Conservation (phyloP, 495 filamentous ascomycete genomes). For the Mytilinidion resinicola region DNA sequence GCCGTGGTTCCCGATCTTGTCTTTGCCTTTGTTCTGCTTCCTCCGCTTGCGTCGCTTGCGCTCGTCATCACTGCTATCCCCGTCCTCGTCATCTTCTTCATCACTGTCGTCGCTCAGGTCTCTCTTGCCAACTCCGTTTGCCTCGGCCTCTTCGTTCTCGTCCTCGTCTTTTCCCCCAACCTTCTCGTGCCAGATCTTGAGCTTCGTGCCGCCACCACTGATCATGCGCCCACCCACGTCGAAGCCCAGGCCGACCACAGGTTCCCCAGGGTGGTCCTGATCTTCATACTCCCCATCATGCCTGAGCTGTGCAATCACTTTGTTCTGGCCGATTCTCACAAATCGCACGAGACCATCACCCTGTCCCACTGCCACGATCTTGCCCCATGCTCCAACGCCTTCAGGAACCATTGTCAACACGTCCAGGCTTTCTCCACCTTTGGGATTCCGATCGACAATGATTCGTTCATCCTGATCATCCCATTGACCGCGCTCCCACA, state of each 20-base stretch:
- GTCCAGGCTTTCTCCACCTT: constrained; percentile 65
- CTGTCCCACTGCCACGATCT: constrained; percentile 66
- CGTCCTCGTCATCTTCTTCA: constrained; percentile 37
- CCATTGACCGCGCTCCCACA: constrained; percentile 93
- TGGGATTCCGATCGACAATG: constrained; percentile 52
- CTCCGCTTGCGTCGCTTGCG: constrained; percentile 44
- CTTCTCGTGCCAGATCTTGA: constrained; percentile 79
- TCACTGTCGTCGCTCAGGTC: not conserved
- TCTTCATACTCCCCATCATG: constrained; percentile 78
- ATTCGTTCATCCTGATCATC: constrained; percentile 90
- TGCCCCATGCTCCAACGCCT: constrained; percentile 53
- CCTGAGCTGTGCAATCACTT: constrained; percentile 52
- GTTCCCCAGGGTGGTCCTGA: constrained; percentile 41
- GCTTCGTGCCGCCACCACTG: constrained; percentile 69
- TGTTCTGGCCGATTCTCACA: constrained; percentile 52
- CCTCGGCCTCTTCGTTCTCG: constrained; percentile 37
- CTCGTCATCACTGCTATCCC: constrained; percentile 41
- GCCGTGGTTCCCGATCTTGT: constrained; percentile 47
- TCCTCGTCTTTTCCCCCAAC: constrained; percentile 43
- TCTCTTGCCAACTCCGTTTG: constrained; percentile 11
- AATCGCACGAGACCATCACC: constrained; percentile 62
- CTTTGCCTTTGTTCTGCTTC: constrained; percentile 53
- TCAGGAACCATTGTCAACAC: constrained; percentile 60
- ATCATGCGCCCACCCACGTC: constrained; percentile 80
- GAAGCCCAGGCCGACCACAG: constrained; percentile 70